Evolutionary conservation across 768 basidiomycete genomes (phyloP).

Genomic region (Suillus ampliporus): DNA sequence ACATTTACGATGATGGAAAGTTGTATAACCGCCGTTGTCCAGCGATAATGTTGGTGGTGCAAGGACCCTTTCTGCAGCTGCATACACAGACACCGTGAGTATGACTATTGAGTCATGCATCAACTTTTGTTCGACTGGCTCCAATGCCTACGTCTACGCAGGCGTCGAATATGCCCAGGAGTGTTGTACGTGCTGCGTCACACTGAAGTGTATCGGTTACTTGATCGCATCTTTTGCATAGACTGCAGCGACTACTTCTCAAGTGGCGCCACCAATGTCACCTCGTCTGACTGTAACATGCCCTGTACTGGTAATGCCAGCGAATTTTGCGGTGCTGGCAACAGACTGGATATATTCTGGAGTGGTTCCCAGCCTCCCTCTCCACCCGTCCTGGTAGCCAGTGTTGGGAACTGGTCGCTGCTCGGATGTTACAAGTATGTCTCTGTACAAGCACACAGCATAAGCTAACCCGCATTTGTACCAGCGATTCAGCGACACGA

Average conservation of each 20-base stretch:
- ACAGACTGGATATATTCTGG: conserved; percentile 67
- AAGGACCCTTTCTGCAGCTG: conserved; percentile 61
- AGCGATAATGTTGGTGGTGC: conserved; percentile 58
- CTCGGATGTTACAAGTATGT: conserved; percentile 78
- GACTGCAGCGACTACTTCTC: conserved; percentile 68
- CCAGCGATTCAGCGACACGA: conserved; percentile 41
- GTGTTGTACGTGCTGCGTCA: conserved; percentile 54
- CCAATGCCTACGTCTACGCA: conserved; percentile 58
- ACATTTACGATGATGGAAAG: conserved; percentile 18
- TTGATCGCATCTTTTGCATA: conserved; percentile 30
- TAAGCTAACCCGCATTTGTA: conserved; percentile 19
- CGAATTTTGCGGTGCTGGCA: conserved; percentile 66
- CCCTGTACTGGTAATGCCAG: conserved; percentile 61
- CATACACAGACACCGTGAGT: conserved; percentile 47
- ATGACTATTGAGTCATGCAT: conserved; percentile 70
- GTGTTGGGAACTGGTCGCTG: conserved; percentile 67
- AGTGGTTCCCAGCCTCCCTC: conserved; percentile 62
- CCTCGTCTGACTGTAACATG: conserved; percentile 61
- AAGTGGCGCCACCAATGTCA: conserved; percentile 49
- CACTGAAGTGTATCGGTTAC: conserved; percentile 3
- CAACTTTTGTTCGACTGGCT: conserved; percentile 44
- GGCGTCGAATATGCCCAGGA: conserved; percentile 72
- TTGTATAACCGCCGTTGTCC: conserved; percentile 14
- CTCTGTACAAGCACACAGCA: neutral
- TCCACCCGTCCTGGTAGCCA: conserved; percentile 55